phyloP scores from a whole-genome alignment of 306 rosid genomes.

The Pyrus communis region DNA sequence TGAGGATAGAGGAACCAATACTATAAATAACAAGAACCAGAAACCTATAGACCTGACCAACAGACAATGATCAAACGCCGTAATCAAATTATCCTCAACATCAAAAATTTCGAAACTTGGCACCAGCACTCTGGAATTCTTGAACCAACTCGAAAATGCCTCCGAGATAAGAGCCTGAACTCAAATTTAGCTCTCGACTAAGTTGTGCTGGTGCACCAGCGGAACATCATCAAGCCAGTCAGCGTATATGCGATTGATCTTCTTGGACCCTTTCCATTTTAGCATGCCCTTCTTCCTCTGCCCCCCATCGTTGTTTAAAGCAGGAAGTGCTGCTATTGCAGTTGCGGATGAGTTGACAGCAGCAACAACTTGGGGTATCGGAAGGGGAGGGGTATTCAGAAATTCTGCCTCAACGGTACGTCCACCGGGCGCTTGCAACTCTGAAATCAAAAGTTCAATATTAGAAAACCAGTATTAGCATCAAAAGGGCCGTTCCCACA shows the following conservation, averaged over 20 bases:
- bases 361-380: conserved; percentile 17
- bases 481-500: background rate
- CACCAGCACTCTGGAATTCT: background rate
- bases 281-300: conserved; percentile 38
- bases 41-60: conserved; percentile 30
- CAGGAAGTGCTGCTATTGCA: conserved; percentile 16
- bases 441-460: conserved; percentile 35
- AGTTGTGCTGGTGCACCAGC: conserved; percentile 21
- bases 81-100: background rate
- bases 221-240: conserved; percentile 93
- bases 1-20: background rate
- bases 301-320: conserved; percentile 39
- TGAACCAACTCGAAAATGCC: conserved; percentile 1
- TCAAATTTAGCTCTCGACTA: conserved; percentile 42
- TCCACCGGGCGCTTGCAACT: conserved; percentile 44
- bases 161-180: conserved; percentile 9
- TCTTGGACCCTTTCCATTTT: conserved; percentile 67
- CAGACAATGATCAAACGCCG: conserved; percentile 21
- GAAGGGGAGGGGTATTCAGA: conserved; percentile 8
- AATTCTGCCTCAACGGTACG: conserved; percentile 44
- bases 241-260: conserved; percentile 73
- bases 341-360: conserved; percentile 33
- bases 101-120: background rate
- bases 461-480: background rate
- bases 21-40: background rate